These are phyloP conservation scores for Backusella tarrabulga DNA, from an alignment of 192 early-diverging fungal genomes.

Conservation along the genomic window DNA sequence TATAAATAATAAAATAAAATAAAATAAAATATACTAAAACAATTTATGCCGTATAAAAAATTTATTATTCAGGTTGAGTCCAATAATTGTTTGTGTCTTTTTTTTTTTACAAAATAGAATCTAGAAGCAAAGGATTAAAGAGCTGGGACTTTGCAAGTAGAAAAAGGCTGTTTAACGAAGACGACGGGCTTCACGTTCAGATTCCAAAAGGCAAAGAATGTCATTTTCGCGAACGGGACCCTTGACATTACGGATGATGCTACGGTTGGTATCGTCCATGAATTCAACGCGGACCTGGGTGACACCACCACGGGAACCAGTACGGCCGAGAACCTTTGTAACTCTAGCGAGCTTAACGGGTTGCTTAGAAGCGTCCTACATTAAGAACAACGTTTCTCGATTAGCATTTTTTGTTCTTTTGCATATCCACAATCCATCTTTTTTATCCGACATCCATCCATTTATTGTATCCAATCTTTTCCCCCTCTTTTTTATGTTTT, in stretches of 20 bases:
- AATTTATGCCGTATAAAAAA: neutral
- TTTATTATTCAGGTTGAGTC: conserved; percentile 10
- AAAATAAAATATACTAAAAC: neutral
- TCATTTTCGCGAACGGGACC: conserved; percentile 98
- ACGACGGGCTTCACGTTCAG: conserved; percentile 99
- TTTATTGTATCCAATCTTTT: conserved; percentile 15
- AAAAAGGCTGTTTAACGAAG: conserved; percentile 74
- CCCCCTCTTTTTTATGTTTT: neutral
- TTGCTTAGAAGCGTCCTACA: too few relatives aligned
- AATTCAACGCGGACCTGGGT: conserved; percentile 99
- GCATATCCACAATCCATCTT: neutral
- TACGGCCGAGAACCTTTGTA: conserved; percentile 97
- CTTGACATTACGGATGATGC: conserved; percentile 99
- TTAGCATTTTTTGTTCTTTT: neutral
- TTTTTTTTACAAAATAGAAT: neutral
- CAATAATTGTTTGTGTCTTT: neutral
- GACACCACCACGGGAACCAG: conserved; percentile 99
- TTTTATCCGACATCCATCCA: conserved; percentile 16
- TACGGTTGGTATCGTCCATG: conserved; percentile 93
- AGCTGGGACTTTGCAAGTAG: neutral
- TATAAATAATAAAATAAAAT: neutral
- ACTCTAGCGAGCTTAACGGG: conserved; percentile 92
- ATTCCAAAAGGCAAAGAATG: conserved; percentile 95
- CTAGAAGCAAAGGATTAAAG: neutral
- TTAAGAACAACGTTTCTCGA: neutral